Conservation (phyloP, 2,329 filamentous ascomycete genomes). For the Claviceps sp. region DNA sequence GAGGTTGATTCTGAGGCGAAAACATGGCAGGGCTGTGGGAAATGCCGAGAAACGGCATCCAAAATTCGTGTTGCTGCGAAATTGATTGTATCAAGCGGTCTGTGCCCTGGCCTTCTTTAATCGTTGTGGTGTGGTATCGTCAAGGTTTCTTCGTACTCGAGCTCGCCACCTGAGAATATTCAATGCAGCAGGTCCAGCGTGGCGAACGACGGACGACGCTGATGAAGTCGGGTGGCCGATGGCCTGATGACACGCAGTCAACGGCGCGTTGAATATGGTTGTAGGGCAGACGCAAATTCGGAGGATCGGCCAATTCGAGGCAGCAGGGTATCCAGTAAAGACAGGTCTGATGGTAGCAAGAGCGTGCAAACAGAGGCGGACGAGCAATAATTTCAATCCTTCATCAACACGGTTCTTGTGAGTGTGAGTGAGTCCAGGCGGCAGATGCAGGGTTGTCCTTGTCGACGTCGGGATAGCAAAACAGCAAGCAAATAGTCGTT, state of each 20-base stretch:
- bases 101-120: neutral
- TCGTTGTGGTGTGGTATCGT: neutral
- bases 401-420: neutral
- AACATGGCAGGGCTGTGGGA: slow-evolving; percentile 16
- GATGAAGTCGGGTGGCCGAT: neutral
- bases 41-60: neutral
- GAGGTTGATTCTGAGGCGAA: slow-evolving; percentile 13
- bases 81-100: neutral
- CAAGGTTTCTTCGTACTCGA: neutral
- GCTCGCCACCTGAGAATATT: neutral
- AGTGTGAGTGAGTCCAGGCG: neutral
- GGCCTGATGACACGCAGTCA: neutral
- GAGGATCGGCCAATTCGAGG: neutral
- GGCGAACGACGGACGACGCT: neutral
- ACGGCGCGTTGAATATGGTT: neutral
- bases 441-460: neutral
- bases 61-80: neutral
- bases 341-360: neutral
- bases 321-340: neutral
- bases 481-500: neutral
- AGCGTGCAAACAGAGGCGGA: neutral
- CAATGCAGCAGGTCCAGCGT: neutral
- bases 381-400: neutral
- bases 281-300: no score
- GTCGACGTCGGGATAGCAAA: neutral